Evolutionary conservation across 192 early-diverging fungal species (phyloP).

Genomic region (Linnemannia exigua): DNA sequence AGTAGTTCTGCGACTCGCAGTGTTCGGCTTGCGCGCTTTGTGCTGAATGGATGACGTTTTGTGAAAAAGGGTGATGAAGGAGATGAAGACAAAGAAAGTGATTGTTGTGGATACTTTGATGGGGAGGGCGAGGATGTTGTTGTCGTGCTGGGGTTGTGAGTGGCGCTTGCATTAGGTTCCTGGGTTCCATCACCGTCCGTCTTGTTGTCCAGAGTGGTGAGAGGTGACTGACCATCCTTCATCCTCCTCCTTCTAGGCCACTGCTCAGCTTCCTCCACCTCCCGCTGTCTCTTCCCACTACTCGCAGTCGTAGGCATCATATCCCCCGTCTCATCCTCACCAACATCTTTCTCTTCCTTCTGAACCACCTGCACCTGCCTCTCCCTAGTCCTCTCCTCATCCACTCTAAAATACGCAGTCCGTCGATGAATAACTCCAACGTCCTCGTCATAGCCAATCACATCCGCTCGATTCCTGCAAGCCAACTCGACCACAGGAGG

Average conservation of each 20-base stretch:
- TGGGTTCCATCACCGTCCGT: not conserved
- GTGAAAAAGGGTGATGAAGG: not conserved
- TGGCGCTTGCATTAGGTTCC: not conserved
- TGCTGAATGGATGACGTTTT: not conserved
- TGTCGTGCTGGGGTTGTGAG: not conserved
- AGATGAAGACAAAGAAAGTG: not conserved
- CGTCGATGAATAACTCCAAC: slow-evolving; percentile 28
- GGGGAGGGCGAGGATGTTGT: not conserved
- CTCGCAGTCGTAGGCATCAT: not conserved
- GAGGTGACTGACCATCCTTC: not conserved
- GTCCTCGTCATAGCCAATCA: slow-evolving; percentile 23
- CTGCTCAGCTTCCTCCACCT: not conserved
- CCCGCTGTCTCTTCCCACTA: not conserved
- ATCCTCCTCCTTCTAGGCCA: not conserved
- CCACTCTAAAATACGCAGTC: too few species aligned
- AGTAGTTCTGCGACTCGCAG: slow-evolving; percentile 18
- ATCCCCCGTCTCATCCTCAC: not conserved
- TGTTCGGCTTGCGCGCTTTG: not conserved
- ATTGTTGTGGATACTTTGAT: not conserved
- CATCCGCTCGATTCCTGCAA: not conserved
- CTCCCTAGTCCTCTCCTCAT: not conserved
- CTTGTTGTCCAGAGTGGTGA: not conserved
- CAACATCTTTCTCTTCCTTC: not conserved
- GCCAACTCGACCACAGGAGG: slow-evolving; percentile 11
- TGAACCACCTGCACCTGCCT: not conserved